Base-by-base conservation (phyloP, 805 yeast genomes). In the Cyberlindnera xylosilytica region DNA sequence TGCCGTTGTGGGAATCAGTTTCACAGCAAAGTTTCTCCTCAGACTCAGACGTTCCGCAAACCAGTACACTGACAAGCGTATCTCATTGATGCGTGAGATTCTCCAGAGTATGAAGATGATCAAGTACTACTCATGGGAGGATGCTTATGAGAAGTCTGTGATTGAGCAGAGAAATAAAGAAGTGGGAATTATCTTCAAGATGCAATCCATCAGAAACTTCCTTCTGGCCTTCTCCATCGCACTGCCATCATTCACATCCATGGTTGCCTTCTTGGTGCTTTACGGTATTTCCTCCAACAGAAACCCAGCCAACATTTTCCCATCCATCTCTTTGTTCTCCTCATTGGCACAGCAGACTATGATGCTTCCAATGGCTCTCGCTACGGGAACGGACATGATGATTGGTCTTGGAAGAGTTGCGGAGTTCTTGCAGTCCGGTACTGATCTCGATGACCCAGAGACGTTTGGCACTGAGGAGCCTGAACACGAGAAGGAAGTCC, bases 101-200 rank as follows among this genome's bases (percentile, higher is more conserved):
- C 63, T 82, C 47, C 73, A 70, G 48, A 75, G 78, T 54, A 73
- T 82, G 64, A 81, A 78, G 52, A 73, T 83, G 60, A 83, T 87
- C 64, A 87, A 87, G 66, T 85, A 73, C 60, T 87, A 87, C 58
- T 83, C 91, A 1, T 87, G 96, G 96, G 96, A 88, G 64, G 72
- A 70, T 20, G 87, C 96, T 1, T 87, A 86, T 60, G 68, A 70
- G 41, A 60, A 70, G 11, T 60, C 74, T 35, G 73, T 87, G 33
- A 53, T 76, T 6, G 68, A 69, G 4, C 65, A 76, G 28, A 73
- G 96, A 56, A 52, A 52, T 1, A 60, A 66, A 20, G 96, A 87
- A 62, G 78, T 83, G 74, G 49, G 52, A 8, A 64, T 70, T 39
- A 69, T 87, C 50, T 70, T 76, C 53, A 65, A 62, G 36, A 74